Evolutionary conservation across 306 rosid genomes (phyloP), one percentile per base, ranked within the genome.

Genomic region (Albizia julibrissin): DNA sequence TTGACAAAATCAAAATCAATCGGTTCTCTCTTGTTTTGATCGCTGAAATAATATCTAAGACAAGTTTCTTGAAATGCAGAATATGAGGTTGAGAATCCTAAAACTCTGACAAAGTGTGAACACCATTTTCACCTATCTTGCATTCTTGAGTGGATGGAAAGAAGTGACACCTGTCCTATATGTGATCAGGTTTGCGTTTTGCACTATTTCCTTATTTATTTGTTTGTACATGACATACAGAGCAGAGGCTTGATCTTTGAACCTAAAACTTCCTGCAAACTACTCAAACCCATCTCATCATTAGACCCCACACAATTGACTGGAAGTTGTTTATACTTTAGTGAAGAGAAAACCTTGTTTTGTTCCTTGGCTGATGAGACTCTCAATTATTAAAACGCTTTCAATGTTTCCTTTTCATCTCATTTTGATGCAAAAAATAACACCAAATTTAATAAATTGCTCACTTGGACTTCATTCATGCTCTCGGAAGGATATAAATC

Each of bases 91-190:
- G 91, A 87, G 78, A 89, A 92, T 83, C 97, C 95, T 74, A 87
- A 85, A 77, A 83, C 74, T 49, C 54, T 79, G 80, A 91, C 92
- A 40, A 89, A 87, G 77, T 91, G 97, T 26, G 83, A 88, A 33
- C 97, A 92, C 80, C 91, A 88, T 87, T 92, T 88, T 89, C 97
- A 92, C 85, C 86, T 92, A 8, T 87, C 89, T 29, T 92, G 97
- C 89, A 87, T 92, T 86, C 92, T 92, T 67, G 93, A 92, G 84
- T 92, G 97, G 97, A 88, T 89, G 89, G 97, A 91, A 91, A 84
- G 92, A 87, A 92, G 97, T 76, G 92, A 88, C 52, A 56, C 88
- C 34, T 92, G 97, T 86, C 97, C 97, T 16, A 85, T 92, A 73
- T 92, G 97, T 31, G 91, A 92, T 79, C 82, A 89, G 97, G 92